Conservation (phyloP, 164 flowering plant species). For the Nymphaea colorata region DNA sequence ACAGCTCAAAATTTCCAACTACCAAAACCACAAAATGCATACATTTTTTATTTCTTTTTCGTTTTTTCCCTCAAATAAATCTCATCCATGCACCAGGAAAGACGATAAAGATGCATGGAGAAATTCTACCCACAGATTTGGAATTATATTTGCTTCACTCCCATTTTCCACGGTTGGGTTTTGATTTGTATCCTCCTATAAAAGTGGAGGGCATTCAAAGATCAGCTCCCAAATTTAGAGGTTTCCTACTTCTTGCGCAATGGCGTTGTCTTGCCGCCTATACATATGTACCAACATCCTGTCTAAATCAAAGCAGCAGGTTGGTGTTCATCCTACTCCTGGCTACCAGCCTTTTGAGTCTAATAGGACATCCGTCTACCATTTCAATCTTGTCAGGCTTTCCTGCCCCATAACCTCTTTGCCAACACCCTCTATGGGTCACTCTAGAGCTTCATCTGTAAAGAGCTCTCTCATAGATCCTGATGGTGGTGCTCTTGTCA, state of each 20-base stretch:
- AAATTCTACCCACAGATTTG: not conserved
- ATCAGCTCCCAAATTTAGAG: not conserved
- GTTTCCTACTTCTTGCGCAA: not conserved
- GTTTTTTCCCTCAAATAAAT: not conserved
- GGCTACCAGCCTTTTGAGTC: conserved; percentile 16
- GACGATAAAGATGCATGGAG: not conserved
- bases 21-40: not conserved
- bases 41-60: not conserved
- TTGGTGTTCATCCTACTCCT: conserved; percentile 7
- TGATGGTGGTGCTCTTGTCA: conserved; percentile 73
- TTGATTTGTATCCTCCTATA: not conserved
- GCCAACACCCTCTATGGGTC: not conserved
- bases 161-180: not conserved
- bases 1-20: not conserved
- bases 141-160: not conserved
- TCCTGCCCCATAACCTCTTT: not conserved
- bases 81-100: not conserved
- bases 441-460: conserved; percentile 10
- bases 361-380: conserved; percentile 16
- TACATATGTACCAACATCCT: not conserved
- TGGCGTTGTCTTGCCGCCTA: not conserved
- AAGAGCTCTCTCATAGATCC: conserved; percentile 84
- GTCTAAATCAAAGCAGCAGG: conserved; percentile 4
- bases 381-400: conserved; percentile 17
- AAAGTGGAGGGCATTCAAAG: not conserved